phyloP scores from a whole-genome alignment of 768 basidiomycete species.

The Lactifluus hygrophoroides region DNA sequence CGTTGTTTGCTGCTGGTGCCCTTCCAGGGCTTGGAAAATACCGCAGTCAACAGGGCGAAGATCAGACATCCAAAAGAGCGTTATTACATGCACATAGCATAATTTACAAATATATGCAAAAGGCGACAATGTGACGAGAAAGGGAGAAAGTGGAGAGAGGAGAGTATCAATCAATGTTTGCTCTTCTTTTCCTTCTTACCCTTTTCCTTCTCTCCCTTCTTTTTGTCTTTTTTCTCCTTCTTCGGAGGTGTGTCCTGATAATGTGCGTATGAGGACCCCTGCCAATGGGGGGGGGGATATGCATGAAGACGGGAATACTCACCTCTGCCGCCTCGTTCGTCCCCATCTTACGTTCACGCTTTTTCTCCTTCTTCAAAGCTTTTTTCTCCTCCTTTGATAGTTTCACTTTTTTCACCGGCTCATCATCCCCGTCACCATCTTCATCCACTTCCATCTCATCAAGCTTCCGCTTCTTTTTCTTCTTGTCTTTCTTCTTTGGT shows the following conservation, averaged over 20 bases:
- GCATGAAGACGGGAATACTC: constrained; percentile 15
- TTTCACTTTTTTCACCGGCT: constrained; percentile 61
- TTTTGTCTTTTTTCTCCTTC: constrained; percentile 34
- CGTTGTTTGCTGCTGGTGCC: neutral
- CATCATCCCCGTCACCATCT: constrained; percentile 44
- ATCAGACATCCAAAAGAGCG: neutral
- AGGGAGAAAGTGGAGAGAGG: neutral
- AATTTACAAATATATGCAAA: constrained; percentile 16
- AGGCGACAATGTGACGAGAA: constrained; percentile 13
- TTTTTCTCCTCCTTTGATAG: constrained; percentile 82
- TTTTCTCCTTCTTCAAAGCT: constrained; percentile 70
- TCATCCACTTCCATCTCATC: constrained; percentile 61
- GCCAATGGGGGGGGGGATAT: constrained; percentile 6
- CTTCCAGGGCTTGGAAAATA: neutral
- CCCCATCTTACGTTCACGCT: constrained; percentile 50
- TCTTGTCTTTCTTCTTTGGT: constrained; percentile 31
- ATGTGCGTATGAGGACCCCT: neutral
- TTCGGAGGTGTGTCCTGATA: constrained; percentile 30
- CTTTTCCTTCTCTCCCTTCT: constrained; percentile 41
- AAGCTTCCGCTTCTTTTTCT: constrained; percentile 55
- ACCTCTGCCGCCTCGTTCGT: constrained; percentile 39
- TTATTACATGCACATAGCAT: constrained; percentile 16
- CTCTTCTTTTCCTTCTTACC: constrained; percentile 53
- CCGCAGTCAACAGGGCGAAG: neutral
- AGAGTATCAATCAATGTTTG: constrained; percentile 26